Evolutionary conservation across 441 rosid species (phyloP).

Genomic region (Dalechampia spathulata): DNA sequence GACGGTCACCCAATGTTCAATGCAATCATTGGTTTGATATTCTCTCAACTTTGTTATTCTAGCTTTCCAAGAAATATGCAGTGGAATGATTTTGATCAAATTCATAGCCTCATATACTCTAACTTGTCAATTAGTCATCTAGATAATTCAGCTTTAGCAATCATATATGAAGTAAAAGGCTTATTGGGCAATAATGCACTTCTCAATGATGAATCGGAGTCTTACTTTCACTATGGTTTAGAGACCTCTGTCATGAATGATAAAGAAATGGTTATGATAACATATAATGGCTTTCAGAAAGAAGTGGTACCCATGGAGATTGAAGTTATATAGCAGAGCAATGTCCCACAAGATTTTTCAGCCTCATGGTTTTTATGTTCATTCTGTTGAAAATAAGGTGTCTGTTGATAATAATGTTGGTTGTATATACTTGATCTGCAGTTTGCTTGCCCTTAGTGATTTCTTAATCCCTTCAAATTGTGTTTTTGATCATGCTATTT

Average conservation of each 20-base stretch:
- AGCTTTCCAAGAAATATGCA: constrained; percentile 37
- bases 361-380: constrained; percentile 3
- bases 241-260: constrained; percentile 58
- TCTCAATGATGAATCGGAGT: constrained; percentile 26
- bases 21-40: constrained; percentile 56
- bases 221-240: constrained; percentile 31
- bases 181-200: constrained; percentile 23
- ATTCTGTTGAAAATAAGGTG: constrained; percentile 45
- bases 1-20: constrained; percentile 45
- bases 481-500: background rate
- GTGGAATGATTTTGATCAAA: constrained; percentile 27
- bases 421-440: constrained; percentile 18
- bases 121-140: constrained; percentile 22
- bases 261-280: constrained; percentile 20
- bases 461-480: constrained; percentile 12
- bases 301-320: constrained; percentile 25
- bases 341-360: constrained; percentile 21
- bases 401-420: constrained; percentile 12
- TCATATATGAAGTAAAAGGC: constrained; percentile 19
- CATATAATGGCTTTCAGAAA: constrained; percentile 12
- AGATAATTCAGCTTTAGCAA: constrained; percentile 24
- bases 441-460: constrained; percentile 51
- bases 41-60: constrained; percentile 54
- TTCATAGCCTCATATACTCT: constrained; percentile 16
- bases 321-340: constrained; percentile 17